Conservation (phyloP, 1,139 yeast species). For the Hemisphaericaspora lyxosophila region DNA sequence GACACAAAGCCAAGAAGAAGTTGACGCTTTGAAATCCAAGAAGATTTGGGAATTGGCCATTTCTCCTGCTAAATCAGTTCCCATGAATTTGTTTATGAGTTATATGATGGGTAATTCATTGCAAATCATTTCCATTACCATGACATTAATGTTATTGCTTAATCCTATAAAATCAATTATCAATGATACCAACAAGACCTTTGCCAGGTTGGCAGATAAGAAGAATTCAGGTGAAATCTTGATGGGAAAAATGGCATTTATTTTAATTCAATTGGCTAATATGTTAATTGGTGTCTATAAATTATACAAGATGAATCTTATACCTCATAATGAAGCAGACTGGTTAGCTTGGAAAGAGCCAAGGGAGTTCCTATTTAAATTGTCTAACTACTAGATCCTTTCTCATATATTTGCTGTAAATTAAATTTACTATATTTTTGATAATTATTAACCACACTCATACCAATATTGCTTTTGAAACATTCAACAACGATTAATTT, state of each 20-base stretch:
- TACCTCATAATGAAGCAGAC: constrained; percentile 84
- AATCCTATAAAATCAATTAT: constrained; percentile 76
- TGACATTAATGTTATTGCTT: constrained; percentile 81
- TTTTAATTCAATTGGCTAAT: constrained; percentile 62
- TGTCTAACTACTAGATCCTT: constrained; percentile 21
- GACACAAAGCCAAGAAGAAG: constrained; percentile 12
- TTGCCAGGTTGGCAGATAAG: constrained; percentile 37
- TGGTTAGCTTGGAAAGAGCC: constrained; percentile 83
- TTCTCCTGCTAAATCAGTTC: constrained; percentile 80
- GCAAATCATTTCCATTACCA: constrained; percentile 87
- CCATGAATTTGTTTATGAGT: constrained; percentile 87
- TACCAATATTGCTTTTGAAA: constrained; percentile 78
- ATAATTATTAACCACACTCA: constrained; percentile 72
- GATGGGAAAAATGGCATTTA: constrained; percentile 35
- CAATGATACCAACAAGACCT: constrained; percentile 48
- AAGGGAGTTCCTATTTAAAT: constrained; percentile 32
- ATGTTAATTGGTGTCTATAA: constrained; percentile 83
- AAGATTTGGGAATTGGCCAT: constrained; percentile 88
- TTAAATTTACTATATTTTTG: constrained; percentile 56
- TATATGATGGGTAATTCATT: constrained; percentile 92
- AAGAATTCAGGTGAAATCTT: constrained; percentile 43
- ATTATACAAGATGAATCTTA: constrained; percentile 81
- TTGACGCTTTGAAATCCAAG: constrained; percentile 48
- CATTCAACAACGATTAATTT: constrained; percentile 82
- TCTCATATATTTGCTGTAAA: constrained; percentile 62